Evolutionary conservation across 1,139 yeast genomes (phyloP), one percentile per base, ranked within the genome.

Genomic region (Hanseniaspora gamundiae): DNA sequence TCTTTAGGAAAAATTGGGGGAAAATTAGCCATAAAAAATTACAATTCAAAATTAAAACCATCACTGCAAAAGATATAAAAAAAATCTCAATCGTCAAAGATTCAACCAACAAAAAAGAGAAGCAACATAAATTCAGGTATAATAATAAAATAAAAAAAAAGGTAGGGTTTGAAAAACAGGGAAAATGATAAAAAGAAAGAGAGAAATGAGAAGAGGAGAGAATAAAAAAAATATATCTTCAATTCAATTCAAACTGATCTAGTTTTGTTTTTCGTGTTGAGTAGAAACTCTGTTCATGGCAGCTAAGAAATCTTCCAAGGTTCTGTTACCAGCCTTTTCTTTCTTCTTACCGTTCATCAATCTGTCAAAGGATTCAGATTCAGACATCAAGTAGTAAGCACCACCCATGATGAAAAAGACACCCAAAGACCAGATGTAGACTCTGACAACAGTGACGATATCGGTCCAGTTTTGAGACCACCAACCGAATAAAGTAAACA

Each of bases 271-370:
- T 76, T 87, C 96, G 74, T 87, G 96, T 74, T 86, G 95, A 70
- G 95, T 87, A 58, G 95, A 87, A 56, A 87, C 95, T 78, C 96
- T 83, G 77, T 84, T 91, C 95, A 87, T 86, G 61, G 95, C 86
- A 61, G 85, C 86, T 68, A 87, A 76, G 78, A 87, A 87, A 71
- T 87, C 96, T 76, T 87, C 97, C 55, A 87, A 70, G 50, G 93
- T 76, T 76, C 95, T 83, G 68, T 81, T 78, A 50, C 75, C 73
- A 47, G 64, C 69, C 62, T 70, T 66, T 59, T 76, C 78, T 73
- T 79, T 78, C 65, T 80, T 73, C 70, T 80, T 78, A 70, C 97
- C 95, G 76, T 88, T 86, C 86, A 91, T 85, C 68, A 85, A 67
- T 73, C 87, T 77, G 74, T 88, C 96, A 66, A 87, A 88, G 48